phyloP scores from a whole-genome alignment of 768 basidiomycete genomes.

The Pleurotus citrinopileatus region DNA sequence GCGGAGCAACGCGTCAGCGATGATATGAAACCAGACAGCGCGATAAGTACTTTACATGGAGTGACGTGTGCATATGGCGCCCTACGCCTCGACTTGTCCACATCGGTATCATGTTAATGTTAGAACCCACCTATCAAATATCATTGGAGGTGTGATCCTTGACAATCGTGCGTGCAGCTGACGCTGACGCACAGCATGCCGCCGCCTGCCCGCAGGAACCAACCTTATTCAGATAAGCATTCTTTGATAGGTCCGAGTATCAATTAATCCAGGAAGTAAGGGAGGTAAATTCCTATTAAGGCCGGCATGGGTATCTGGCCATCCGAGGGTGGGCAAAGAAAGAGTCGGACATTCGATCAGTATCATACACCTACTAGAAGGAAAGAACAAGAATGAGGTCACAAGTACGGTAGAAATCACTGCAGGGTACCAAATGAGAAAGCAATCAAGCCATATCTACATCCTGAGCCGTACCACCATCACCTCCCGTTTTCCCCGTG shows the following conservation, averaged over 20 bases:
- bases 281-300: neutral
- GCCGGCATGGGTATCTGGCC: neutral
- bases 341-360: neutral
- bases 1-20: too few species aligned
- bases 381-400: neutral
- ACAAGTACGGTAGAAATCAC: neutral
- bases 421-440: neutral
- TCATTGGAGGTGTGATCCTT: slow-evolving; percentile 8
- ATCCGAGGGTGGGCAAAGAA: neutral
- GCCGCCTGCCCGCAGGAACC: neutral
- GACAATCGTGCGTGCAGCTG: slow-evolving; percentile 6
- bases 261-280: slow-evolving; percentile 8
- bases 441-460: slow-evolving; percentile 48
- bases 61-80: slow-evolving; percentile 4
- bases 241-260: neutral
- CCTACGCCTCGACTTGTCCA: too few species aligned
- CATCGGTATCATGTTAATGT: too few species aligned
- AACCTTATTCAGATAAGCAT: neutral
- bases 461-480: slow-evolving; percentile 30
- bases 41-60: neutral
- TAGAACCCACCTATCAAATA: neutral
- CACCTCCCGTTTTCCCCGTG: slow-evolving; percentile 15
- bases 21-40: too few species aligned
- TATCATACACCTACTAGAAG: neutral
- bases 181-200: neutral